phyloP scores from a whole-genome alignment of 768 basidiomycete species.

The Pleurotus djamor region DNA sequence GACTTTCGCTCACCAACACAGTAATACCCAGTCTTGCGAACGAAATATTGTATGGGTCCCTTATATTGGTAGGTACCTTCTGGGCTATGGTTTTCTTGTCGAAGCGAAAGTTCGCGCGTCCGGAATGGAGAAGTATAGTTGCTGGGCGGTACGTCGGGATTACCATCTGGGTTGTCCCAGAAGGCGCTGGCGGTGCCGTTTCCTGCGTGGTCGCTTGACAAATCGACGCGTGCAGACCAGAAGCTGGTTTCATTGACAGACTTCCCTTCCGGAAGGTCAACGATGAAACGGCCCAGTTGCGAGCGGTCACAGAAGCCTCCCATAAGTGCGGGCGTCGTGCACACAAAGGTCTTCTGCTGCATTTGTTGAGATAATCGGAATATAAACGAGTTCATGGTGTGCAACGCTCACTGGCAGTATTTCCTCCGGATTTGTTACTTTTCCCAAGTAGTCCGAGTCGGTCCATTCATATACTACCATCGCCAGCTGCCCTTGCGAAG shows the following conservation, averaged over 20 bases:
- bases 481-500: conserved; percentile 85
- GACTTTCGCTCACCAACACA: conserved; percentile 73
- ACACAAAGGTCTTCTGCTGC: conserved; percentile 91
- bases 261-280: conserved; percentile 65
- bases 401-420: conserved; percentile 61
- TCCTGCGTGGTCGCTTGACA: conserved; percentile 25
- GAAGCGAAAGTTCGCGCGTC: conserved; percentile 8
- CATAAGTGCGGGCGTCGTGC: conserved; percentile 78
- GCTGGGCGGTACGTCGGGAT: conserved; percentile 49
- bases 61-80: conserved; percentile 52
- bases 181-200: conserved; percentile 29
- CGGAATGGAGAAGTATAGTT: conserved; percentile 46
- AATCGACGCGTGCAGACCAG: conserved; percentile 80
- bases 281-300: conserved; percentile 88
- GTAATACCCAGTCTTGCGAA: conserved; percentile 90
- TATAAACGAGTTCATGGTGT: conserved; percentile 8
- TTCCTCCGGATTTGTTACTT: conserved; percentile 48
- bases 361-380: conserved; percentile 10
- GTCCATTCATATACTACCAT: conserved; percentile 97
- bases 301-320: conserved; percentile 66
- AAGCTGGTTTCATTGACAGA: conserved; percentile 75
- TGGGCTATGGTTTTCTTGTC: conserved; percentile 46
- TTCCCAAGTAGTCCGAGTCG: conserved; percentile 84
- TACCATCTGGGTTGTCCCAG: conserved; percentile 61
- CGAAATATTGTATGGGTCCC: conserved; percentile 78